Conservation (phyloP, 31 red algal species). For the Asparagopsis taxiformis region DNA sequence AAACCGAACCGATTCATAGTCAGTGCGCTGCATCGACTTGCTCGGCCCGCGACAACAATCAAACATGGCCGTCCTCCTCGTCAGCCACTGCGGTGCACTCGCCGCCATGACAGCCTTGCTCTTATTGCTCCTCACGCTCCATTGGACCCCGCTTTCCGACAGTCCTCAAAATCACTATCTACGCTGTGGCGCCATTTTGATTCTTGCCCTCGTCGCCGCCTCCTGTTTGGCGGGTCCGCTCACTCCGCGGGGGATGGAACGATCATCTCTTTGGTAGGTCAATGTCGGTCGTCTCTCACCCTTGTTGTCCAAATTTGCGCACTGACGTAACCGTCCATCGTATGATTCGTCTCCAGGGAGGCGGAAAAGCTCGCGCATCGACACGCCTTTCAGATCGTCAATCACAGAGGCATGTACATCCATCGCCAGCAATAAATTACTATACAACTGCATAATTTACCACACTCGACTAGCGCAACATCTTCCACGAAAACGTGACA, state of each 20-base stretch:
- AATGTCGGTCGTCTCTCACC: background rate
- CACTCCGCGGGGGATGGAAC: background rate
- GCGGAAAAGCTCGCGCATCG: slow-evolving; percentile 26
- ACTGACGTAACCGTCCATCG: background rate
- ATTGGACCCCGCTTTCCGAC: too few relatives aligned
- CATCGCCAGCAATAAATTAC: background rate
- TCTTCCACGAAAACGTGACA: slow-evolving; percentile 84
- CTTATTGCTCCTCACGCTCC: too few relatives aligned
- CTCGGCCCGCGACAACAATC: too few relatives aligned
- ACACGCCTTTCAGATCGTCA: slow-evolving; percentile 22
- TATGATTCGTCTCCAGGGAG: too few relatives aligned
- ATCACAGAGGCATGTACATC: slow-evolving; percentile 42
- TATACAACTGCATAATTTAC: too few relatives aligned
- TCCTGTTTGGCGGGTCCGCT: slow-evolving; percentile 6
- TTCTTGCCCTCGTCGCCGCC: background rate
- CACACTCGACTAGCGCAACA: slow-evolving; percentile 9
- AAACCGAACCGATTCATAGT: too few relatives aligned
- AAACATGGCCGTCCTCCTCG: too few relatives aligned
- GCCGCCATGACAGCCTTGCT: too few relatives aligned
- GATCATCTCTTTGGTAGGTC: slow-evolving; percentile 4
- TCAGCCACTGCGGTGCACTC: too few relatives aligned
- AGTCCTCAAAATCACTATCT: too few relatives aligned
- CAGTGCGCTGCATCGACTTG: too few relatives aligned
- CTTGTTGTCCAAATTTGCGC: background rate
- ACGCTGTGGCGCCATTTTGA: background rate